These are phyloP conservation scores for Favolaschia claudopus DNA, from an alignment of 768 basidiomycete genomes.

Conservation along the genomic window DNA sequence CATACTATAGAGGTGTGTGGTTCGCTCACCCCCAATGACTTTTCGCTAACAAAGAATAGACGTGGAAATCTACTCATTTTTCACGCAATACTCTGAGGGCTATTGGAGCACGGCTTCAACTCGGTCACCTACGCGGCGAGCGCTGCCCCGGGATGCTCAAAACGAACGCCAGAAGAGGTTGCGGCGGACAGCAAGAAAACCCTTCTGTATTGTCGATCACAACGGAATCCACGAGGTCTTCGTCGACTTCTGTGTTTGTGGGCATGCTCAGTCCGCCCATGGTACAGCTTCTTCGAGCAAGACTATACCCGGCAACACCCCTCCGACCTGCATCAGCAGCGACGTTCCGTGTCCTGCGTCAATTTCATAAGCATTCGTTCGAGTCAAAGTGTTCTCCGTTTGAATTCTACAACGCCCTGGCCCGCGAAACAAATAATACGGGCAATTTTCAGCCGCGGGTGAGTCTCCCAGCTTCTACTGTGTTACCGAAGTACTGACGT, in stretches of 20 bases:
- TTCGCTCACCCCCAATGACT: too few relatives aligned
- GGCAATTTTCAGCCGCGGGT: conserved; percentile 1
- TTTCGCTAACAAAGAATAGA: not conserved
- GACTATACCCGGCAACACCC: conserved; percentile 18
- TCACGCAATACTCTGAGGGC: not conserved
- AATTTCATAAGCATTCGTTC: conserved; percentile 6
- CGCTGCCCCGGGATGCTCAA: not conserved
- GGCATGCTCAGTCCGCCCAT: not conserved
- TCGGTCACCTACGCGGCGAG: not conserved
- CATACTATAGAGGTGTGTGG: too few relatives aligned
- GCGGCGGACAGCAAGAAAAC: too few relatives aligned
- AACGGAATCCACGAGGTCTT: conserved; percentile 23
- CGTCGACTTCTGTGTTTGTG: conserved; percentile 25
- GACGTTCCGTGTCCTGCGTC: conserved; percentile 6
- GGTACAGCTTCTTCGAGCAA: conserved; percentile 17
- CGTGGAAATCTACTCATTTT: not conserved
- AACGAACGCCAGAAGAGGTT: not conserved
- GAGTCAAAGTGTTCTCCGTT: conserved; percentile 23
- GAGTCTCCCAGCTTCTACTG: not conserved
- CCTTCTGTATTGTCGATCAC: not conserved
- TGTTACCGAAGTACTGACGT: not conserved
- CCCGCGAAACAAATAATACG: conserved; percentile 10
- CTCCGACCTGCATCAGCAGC: conserved; percentile 7
- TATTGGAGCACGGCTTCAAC: not conserved
- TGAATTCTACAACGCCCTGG: conserved; percentile 25